Evolutionary conservation across 2,329 filamentous ascomycete species (phyloP).

Genomic region (Colletotrichum tropicale): DNA sequence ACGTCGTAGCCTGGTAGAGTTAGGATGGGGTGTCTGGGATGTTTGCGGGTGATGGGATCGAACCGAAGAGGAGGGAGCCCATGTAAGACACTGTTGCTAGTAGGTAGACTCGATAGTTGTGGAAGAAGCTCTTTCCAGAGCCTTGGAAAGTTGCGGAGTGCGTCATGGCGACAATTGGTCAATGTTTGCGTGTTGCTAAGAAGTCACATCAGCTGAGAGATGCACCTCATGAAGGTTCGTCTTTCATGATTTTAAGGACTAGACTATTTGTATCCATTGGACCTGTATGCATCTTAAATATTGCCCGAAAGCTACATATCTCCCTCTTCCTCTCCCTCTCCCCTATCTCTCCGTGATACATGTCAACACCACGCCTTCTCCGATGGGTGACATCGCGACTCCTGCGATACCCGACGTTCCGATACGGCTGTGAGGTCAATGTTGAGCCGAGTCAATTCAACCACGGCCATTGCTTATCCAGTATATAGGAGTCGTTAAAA

Average conservation of each 20-base stretch:
- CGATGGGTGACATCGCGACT: neutral
- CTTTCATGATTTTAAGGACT: too few species aligned
- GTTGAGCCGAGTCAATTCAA: neutral
- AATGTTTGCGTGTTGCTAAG: neutral
- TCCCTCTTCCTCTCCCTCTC: neutral
- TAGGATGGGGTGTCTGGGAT: rapidly evolving
- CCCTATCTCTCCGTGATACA: neutral
- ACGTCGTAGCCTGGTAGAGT: neutral
- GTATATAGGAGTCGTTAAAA: rapidly evolving
- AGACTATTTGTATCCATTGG: neutral
- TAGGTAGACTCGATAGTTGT: neutral
- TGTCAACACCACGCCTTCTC: neutral
- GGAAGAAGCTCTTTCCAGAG: neutral
- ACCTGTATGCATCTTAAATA: neutral
- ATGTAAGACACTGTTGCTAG: neutral
- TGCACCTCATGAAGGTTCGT: too few species aligned
- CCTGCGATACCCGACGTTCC: neutral
- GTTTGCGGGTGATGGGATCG: neutral
- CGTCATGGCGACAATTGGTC: neutral
- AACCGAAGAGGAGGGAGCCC: neutral
- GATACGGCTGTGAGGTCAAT: neutral
- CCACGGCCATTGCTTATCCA: neutral
- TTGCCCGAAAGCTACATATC: neutral
- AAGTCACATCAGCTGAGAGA: neutral
- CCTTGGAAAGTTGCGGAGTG: neutral